These are phyloP conservation scores for Rhynchospora breviuscula DNA, from an alignment of 176 grass and related monocot species.

Conservation along the genomic window DNA sequence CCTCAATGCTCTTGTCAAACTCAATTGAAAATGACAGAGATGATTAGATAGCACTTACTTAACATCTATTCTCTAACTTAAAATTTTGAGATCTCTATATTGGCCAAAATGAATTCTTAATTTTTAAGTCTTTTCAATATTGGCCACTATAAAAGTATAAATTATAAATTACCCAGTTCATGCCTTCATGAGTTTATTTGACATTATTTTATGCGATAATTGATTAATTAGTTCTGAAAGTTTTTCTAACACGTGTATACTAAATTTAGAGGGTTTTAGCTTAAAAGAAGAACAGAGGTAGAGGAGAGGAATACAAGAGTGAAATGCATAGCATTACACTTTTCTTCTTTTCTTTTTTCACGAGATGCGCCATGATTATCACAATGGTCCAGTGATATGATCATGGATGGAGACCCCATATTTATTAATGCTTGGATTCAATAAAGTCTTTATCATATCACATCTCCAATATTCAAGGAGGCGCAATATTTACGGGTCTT, in stretches of 20 bases:
- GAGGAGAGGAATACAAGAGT: not conserved
- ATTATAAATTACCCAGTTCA: not conserved
- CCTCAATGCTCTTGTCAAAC: conserved; percentile 18
- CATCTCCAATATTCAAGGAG: conserved; percentile 20
- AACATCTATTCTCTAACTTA: not conserved
- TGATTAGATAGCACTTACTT: conserved; percentile 4
- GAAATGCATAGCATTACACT: not conserved
- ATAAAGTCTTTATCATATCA: conserved; percentile 13
- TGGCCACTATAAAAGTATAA: not conserved
- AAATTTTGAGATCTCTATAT: not conserved
- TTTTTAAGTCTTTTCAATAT: not conserved
- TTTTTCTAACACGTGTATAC: not conserved
- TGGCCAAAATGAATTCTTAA: not conserved
- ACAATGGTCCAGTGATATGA: not conserved
- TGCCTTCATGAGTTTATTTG: not conserved
- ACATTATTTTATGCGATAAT: not conserved
- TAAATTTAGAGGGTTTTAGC: not conserved
- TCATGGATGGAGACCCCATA: not conserved
- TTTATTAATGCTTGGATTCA: not conserved
- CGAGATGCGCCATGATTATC: conserved; percentile 12
- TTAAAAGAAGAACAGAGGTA: no score
- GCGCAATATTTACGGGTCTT: not conserved
- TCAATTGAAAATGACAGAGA: not conserved
- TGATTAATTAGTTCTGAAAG: not conserved
- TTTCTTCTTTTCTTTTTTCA: not conserved